Base-by-base conservation (phyloP, 768 basidiomycete species). In the Pulveroboletus sp. region DNA sequence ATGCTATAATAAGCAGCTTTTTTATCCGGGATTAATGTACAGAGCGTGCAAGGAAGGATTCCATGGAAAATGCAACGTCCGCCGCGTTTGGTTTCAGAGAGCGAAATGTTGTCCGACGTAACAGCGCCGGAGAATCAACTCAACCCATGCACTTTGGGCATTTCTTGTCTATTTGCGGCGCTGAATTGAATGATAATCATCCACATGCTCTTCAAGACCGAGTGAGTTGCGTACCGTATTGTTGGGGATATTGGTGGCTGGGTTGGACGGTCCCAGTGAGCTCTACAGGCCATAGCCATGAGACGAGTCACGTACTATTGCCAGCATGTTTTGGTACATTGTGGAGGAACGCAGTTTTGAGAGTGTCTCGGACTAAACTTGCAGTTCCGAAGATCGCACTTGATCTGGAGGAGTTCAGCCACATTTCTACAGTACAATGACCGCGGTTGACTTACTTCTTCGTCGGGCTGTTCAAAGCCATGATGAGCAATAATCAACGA, bases 351-450 rank as follows among this genome's bases (percentile, higher is more conserved):
- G 62, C 84, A 86, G 32, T 67, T 60, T 35, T 42, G 59, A 32
- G 82, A 71, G 62, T 86, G 84, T 29, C 58, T 68, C 7, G 75
- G 74, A 57, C 84, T 85, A 58, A 86, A 85, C 68, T 76, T 83
- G 70, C 84, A 85, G 51, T 68, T 76, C 34, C 68, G 67, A 47
- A 79, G 68, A 56, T 79, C 75, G 52, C 84, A 86, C 59, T 80
- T 77, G 57, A 86, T 84, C 84, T 86, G 51, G 42, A 40, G 16
- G 35, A 27, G 19, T 27, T 64, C 25, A 65, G 63, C 25, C 29
- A 32, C 24, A 31, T 41, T 32, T 40, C 48, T 24, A 23, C 31
- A 33, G 19, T 29, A 12, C 33, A 45, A 33, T 27, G 36, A 6
- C 21, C 19, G 13, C 13, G 36, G 36, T 1, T 31, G 20, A 54